These are phyloP conservation scores for Withania somnifera DNA, from an alignment of 305 asterid species.

Conservation along the genomic window DNA sequence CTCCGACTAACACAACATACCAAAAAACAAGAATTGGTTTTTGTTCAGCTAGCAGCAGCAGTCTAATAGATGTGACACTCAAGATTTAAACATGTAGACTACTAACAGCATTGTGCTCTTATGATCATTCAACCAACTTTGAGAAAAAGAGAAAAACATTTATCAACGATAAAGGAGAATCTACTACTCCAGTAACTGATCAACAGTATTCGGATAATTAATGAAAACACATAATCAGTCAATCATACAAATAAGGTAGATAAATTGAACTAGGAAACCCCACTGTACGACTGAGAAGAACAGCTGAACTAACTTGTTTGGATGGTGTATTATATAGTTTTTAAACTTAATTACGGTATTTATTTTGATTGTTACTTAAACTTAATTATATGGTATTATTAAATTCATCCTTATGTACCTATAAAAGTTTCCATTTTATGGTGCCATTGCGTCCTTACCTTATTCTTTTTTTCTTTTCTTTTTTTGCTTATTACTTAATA, in stretches of 20 bases:
- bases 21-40: too few species aligned
- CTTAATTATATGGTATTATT: not conserved
- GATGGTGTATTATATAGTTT: not conserved
- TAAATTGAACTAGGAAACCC: not conserved
- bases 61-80: not conserved
- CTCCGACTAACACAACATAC: too few species aligned
- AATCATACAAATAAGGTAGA: not conserved
- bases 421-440: not conserved
- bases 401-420: not conserved
- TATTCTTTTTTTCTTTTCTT: not conserved
- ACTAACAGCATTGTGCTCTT: not conserved
- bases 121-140: not conserved
- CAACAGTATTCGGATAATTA: not conserved
- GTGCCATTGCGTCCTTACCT: not conserved
- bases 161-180: not conserved
- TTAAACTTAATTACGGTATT: not conserved
- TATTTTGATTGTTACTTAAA: not conserved
- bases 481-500: not conserved
- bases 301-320: not conserved
- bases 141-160: not conserved
- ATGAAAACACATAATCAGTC: not conserved
- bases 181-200: not conserved
- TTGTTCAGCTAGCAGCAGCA: not conserved
- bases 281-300: not conserved
- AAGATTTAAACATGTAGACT: not conserved